Evolutionary conservation across 2,329 filamentous ascomycete genomes (phyloP), one percentile per base, ranked within the genome.

Genomic region (Curvularia eragrostidis): DNA sequence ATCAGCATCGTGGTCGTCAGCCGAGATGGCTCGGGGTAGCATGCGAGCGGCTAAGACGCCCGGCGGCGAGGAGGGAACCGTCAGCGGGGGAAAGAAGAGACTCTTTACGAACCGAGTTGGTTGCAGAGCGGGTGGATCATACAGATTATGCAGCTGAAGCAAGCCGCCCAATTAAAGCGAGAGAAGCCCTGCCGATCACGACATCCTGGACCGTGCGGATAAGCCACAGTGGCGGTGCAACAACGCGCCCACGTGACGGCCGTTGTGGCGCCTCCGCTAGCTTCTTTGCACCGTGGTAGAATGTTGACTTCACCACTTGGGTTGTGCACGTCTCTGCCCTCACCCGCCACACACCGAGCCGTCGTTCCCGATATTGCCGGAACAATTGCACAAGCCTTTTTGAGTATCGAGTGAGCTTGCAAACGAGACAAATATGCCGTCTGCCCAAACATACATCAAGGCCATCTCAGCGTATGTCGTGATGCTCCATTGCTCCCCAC

Each of bases 391-490:
- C n/a, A 36, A 28, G 24, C n/a, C 38, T 23, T 34, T 13, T n/a
- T 10, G 23, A 38, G 36, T 36, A 32, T 15, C 38, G 5, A 19
- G 42, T 34, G 42, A n/a, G 43, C 34, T 34, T 32, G n/a, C 28
- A 34, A 44, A 26, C 23, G 28, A 41, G 21, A 43, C 56, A 68
- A 7, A 30, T 18, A 75, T 75, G 71, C 67, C 70, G 47, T 66
- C 67, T 49, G 63, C 59, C 50, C 51, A 54, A 43, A 71, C 73
- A 4, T 75, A 70, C 54, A 63, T 74, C 56, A 76, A 76, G 58
- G 73, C 73, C 62, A 65, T 75, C 63, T 61, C 67, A 59, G 71
- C 66, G 73, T 76, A 66, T 48, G 71, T 65, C 41, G 26, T 19
- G 5, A 52, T 51, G 46, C 41, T 41, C 34, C 49, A 30, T 36